Conservation (phyloP, 352 stramenopile genomes). For the Lagenidium giganteum region DNA sequence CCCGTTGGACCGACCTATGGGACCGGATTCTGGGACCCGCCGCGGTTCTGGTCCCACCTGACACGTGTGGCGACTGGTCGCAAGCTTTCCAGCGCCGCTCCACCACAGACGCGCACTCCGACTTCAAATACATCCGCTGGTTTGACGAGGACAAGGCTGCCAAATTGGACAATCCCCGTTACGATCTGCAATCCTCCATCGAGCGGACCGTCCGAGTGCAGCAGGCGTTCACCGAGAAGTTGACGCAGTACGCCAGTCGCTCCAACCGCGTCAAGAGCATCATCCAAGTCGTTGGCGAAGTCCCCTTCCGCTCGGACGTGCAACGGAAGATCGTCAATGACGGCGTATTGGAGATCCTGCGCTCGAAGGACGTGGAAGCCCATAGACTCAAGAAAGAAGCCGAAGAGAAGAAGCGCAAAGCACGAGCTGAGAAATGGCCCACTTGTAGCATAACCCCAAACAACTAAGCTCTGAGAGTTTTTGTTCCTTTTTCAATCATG, state of each 20-base stretch:
- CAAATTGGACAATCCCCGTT: neutral
- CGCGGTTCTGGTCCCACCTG: too few species aligned
- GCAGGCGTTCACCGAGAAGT: neutral
- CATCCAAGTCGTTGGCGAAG: neutral
- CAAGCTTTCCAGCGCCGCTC: too few species aligned
- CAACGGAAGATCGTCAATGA: constrained; percentile 5
- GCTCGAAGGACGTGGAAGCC: too few species aligned
- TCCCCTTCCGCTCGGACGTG: constrained; percentile 5
- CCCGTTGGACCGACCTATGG: too few species aligned
- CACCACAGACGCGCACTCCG: too few species aligned
- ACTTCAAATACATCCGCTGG: neutral
- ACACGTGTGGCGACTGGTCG: too few species aligned
- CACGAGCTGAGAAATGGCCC: too few species aligned
- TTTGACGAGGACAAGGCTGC: neutral
- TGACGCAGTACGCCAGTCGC: neutral
- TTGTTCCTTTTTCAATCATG: neutral
- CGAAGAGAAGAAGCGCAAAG: too few species aligned
- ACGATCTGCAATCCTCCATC: neutral
- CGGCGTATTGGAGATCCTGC: neutral
- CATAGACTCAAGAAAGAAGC: too few species aligned
- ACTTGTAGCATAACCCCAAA: too few species aligned
- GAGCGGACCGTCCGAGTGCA: neutral
- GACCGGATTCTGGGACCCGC: too few species aligned
- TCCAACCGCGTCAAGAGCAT: constrained; percentile 2
- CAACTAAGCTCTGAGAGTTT: neutral